A percentile compares a stretch with the other conserved stretches of the same genome.
Conservation (phyloP, 176 grass and related monocot genomes). For the Bonia amplexicaulis region DNA sequence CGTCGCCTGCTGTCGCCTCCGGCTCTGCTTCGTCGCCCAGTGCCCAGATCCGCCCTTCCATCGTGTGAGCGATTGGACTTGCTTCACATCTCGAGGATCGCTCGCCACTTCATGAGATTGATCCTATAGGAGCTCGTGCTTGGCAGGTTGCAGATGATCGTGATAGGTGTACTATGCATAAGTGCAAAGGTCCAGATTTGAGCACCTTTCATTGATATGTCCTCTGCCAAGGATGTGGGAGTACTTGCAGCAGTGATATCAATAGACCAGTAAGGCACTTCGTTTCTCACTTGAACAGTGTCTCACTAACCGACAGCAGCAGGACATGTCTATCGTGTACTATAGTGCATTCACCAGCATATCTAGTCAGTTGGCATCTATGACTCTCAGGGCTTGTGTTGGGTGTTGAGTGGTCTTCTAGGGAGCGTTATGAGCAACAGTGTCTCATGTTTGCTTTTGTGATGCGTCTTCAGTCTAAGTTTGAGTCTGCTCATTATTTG, state of each 20-base stretch:
- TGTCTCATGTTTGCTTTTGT: not conserved
- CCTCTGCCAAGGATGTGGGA: too few relatives aligned
- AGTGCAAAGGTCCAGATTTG: not conserved
- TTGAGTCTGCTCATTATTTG: not conserved
- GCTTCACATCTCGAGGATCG: not conserved
- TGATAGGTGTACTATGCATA: not conserved
- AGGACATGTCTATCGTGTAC: too few relatives aligned
- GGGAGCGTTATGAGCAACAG: not conserved
- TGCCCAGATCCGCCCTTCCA: not conserved
- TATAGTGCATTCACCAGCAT: too few relatives aligned
- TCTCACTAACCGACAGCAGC: not conserved
- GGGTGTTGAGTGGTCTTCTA: too few relatives aligned
- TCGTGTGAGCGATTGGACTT: not conserved
- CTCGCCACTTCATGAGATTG: not conserved
- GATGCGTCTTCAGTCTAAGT: not conserved
- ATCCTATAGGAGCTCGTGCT: not conserved
- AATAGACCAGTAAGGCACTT: too few relatives aligned
- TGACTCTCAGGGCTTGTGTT: too few relatives aligned
- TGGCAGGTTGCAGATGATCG: not conserved
- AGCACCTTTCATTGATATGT: not conserved
- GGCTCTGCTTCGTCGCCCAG: too few relatives aligned
- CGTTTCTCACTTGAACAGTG: too few relatives aligned
- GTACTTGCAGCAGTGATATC: too few relatives aligned
- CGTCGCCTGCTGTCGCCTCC: too few relatives aligned
- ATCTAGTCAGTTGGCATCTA: too few relatives aligned